Evolutionary conservation across 305 asterid species (phyloP), one percentile per base, ranked within the genome.

Genomic region (Rubia tinctorum): DNA sequence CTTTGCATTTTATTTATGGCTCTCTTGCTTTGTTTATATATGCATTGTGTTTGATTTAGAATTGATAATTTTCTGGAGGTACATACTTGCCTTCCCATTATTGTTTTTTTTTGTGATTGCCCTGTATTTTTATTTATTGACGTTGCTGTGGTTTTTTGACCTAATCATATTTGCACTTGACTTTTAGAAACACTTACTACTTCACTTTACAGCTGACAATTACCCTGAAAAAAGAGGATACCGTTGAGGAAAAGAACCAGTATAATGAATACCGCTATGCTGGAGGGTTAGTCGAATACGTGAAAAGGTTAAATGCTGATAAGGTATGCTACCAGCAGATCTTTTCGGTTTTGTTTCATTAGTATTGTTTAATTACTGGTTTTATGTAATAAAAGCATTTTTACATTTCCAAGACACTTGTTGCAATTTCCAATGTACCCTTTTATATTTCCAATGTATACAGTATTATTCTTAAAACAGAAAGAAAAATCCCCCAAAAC

Each of bases 211-310:
- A 95, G 99, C 89, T 89, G 61, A 84, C 89, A 53, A 90, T 95
- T 78, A 83, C 80, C 10, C 82, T 95, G 44, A 81, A 82, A 72
- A 95, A 88, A 81, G 92, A 92, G 81, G 86, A 86, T 68, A 51
- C 61, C 17, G 91, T 90, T 79, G 82, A 87, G 5, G 95, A 87
- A 76, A 90, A 92, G 86, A 83, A 73, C 79, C 83, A 81, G 65
- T 68, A 77, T 77, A 82, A 82, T 66, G 98, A 88, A 87, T 95
- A 89, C 79, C 82, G 76, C 79, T 95, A 89, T 86, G 98, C 98
- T 75, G 99, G 99, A 77, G 99, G 99, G 73, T 84, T 95, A 76
- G 79, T 71, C 53, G 99, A 95, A 83, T 95, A 95, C 72, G 98
- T 95, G 62, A 88, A 86, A 80, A 92, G 96, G 96, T 90, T 95